Evolutionary conservation across 176 grass and related monocot genomes (phyloP).

Genomic region (Phoenix roebelenii): DNA sequence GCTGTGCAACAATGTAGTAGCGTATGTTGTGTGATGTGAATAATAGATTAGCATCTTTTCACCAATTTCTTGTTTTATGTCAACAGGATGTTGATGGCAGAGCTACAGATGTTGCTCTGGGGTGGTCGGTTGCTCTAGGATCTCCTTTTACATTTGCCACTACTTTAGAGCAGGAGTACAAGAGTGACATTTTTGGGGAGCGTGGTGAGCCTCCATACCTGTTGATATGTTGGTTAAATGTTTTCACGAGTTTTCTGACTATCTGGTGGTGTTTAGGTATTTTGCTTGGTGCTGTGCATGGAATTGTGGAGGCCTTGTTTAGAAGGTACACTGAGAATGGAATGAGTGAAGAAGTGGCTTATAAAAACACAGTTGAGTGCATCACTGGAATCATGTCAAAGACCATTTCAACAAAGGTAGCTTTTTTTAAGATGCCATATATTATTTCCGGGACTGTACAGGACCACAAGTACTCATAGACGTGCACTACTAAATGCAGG

Average conservation of each 20-base stretch:
- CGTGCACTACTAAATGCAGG: slow-evolving; percentile 17
- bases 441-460: neutral
- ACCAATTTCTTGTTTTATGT: neutral
- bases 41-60: too few species aligned
- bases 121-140: slow-evolving; percentile 72
- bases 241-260: slow-evolving; percentile 4
- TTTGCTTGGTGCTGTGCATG: slow-evolving; percentile 60
- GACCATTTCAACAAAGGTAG: slow-evolving; percentile 69
- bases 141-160: slow-evolving; percentile 82
- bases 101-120: slow-evolving; percentile 78
- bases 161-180: slow-evolving; percentile 69
- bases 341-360: slow-evolving; percentile 55
- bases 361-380: slow-evolving; percentile 67
- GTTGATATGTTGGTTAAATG: neutral
- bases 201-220: slow-evolving; percentile 27
- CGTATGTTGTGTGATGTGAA: too few species aligned
- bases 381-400: slow-evolving; percentile 73
- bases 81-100: slow-evolving; percentile 75
- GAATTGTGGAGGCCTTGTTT: slow-evolving; percentile 65
- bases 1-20: too few species aligned
- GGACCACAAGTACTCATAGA: too few species aligned
- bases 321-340: slow-evolving; percentile 75
- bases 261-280: slow-evolving; percentile 30
- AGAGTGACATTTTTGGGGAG: slow-evolving; percentile 78
- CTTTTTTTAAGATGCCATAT: neutral